Base-by-base conservation (phyloP, 1,284 basidiomycete genomes). In the Melampsora larici-populina region DNA sequence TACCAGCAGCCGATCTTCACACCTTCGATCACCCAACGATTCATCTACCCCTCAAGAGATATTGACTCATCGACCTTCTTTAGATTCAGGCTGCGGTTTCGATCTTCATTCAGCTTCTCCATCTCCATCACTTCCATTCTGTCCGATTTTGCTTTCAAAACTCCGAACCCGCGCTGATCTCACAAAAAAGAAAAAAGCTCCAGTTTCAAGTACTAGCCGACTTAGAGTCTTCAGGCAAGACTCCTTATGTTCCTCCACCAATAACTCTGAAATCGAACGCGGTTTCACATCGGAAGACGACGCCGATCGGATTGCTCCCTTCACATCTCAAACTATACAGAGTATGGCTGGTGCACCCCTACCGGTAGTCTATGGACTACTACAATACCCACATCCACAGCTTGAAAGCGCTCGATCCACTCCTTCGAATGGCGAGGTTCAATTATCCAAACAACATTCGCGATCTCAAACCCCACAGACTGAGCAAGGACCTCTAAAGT, bases 221-320 rank as follows among this genome's bases (percentile, higher is more conserved):
- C 9, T 29, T 29, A 69, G 29, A 48, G 29, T n/a, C 43, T 24
- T 69, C n/a, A 29, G 21, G 15, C 46, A 48, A 46, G 36, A 48
- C 18, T 46, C 36, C 13, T 49, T 48, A 31, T 43, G 64, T 49
- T 69, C 46, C 7, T 43, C 66, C 15, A 69, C 66, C 26, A 48
- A 36, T 29, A 49, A 36, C 15, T 69, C 66, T 29, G 66, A 69
- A 49, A 15, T 69, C 13, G 66, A 69, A 69, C 36, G 46, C 18
- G 66, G 66, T 29, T 69, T 69, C 66, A 69, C 66, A 26, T 26
- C 66, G n/a, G 46, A 43, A 36, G 66, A 69, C 21, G 40, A 69
- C 17, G n/a, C 64, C 11, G 66, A 69, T 43, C 40, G 46, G 36
- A 11, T 18, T 21, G 29, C 29, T 15, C 66, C 43, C 24, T 29